Evolutionary conservation across 2,329 filamentous ascomycete genomes (phyloP), one percentile per base, ranked within the genome.

Genomic region (Botrytis aclada): DNA sequence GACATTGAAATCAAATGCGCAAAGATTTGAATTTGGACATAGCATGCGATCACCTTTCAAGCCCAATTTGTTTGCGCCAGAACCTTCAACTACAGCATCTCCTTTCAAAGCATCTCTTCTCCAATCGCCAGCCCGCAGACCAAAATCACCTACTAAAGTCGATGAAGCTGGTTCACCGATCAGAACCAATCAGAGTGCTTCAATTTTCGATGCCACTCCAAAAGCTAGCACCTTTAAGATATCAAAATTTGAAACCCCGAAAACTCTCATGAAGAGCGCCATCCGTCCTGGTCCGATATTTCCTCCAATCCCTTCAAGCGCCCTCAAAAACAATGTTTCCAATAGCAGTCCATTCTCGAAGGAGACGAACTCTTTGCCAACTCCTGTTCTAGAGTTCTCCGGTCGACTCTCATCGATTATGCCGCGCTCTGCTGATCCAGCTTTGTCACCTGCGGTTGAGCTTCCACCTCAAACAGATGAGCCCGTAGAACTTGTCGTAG

Each of bases 1-100:
- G 37, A 81, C 84, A 0, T 82, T 90, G 79, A 88, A 84, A 74
- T 87, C 86, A 2, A 88, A 88, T 0, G 86, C 88, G 1, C 88
- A 87, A 78, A 83, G 84, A 51, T 79, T 83, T 18, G 70, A 74
- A 14, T 69, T 80, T 25, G 77, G 77, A 32, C 76, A 77, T 29
- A 76, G 77, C 54, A 71, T 79, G 69, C 73, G 76, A 51, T 80
- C 79, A 1, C 78, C 80, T 34, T 79, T 81, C 74, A 81, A 79
- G 70, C 72, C 72, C 58, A 78, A 79, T 47, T 74, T 78, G 25
- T 74, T 76, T 56, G 72, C 79, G 34, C 74, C 76, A 34, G 76
- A 78, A 41, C 22, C 77, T 60, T 39, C 71, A 51, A 51, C 74
- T 43, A 34, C 61, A 7, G 73, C 74, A 41, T 75, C 78, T 16